Base-by-base conservation (phyloP, 2,329 filamentous ascomycete species). In the Coniochaeta sp. region DNA sequence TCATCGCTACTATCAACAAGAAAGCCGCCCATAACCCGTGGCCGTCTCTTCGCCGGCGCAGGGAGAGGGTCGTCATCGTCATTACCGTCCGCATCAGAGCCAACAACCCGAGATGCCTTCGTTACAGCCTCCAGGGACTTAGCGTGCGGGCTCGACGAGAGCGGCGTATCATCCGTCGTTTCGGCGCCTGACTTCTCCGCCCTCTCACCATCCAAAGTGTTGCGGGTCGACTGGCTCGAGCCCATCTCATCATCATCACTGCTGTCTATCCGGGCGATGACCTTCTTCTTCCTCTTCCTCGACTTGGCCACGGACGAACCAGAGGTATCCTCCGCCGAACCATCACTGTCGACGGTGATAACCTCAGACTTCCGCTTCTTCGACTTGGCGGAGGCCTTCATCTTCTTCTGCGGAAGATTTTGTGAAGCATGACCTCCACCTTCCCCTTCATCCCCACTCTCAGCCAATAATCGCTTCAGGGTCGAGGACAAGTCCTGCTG, bases 1-100 rank as follows among this genome's bases (percentile, higher is more conserved):
- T 84, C 81, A 56, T 87, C 84, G 68, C 84, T 84, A 62, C 83
- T 85, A 66, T 86, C 83, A 38, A 84, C 67, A 54, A 86, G 70
- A 63, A 87, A 86, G 0, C 83, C 83, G 19, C 79, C 78, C 58
- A 77, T 77, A 3, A 78, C 73, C 62, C 80, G 74, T 1, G 74
- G 73, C 60, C 80, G 74, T 64, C 69, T 60, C 58, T 57, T 58
- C 4, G 61, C 44, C 7, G 59, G 60, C 6, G 62, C 63, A 1
- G 62, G 62, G 57, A 63, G 22, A n/a, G 62, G 62, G 7, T 77
- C 76, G 9, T 79, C 76, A 4, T 77, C 77, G 4, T 75, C 74
- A 40, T 64, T 66, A 7, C 61, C 62, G 24, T 62, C 63, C 17
- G 52, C 28, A 43, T 11, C 43, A 22, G 43, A 47, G n/a, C 43